Percentiles rank a stretch among this genome's conserved stretches.
phyloP scores from a whole-genome alignment of 495 filamentous ascomycete genomes.

The Halenospora varia region DNA sequence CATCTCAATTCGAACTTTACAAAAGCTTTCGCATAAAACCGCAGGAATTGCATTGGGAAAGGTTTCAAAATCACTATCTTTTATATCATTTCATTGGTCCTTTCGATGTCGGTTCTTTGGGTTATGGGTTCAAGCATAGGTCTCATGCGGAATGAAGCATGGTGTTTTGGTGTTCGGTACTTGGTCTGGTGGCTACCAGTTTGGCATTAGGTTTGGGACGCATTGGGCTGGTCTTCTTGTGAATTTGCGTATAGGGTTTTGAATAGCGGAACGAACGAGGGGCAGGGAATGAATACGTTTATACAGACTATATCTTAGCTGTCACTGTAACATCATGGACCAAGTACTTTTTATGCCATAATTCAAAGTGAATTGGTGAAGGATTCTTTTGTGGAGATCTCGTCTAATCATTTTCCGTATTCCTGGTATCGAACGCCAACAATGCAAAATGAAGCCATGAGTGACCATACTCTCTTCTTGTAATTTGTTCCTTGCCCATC shows the following conservation, averaged over 20 bases:
- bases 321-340: background rate
- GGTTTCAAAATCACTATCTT: background rate
- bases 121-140: background rate
- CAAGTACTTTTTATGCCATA: background rate
- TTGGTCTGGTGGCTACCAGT: background rate
- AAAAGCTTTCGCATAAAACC: background rate
- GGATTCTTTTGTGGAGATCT: background rate
- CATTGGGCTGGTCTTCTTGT: constrained; percentile 2
- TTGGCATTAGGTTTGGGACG: constrained; percentile 7
- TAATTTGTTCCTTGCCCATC: no score
- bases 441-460: constrained; percentile 11
- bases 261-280: background rate
- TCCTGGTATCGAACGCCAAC: constrained; percentile 24
- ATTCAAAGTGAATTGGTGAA: background rate
- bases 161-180: constrained; percentile 10
- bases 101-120: background rate
- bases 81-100: constrained; percentile 1
- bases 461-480: no score
- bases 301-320: background rate
- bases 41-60: background rate
- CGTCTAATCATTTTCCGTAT: constrained; percentile 3
- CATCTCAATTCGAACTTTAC: background rate
- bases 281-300: background rate
- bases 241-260: constrained; percentile 1
- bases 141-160: constrained; percentile 3